Conservation (phyloP, 352 stramenopile genomes). For the Globisporangium splendens region DNA sequence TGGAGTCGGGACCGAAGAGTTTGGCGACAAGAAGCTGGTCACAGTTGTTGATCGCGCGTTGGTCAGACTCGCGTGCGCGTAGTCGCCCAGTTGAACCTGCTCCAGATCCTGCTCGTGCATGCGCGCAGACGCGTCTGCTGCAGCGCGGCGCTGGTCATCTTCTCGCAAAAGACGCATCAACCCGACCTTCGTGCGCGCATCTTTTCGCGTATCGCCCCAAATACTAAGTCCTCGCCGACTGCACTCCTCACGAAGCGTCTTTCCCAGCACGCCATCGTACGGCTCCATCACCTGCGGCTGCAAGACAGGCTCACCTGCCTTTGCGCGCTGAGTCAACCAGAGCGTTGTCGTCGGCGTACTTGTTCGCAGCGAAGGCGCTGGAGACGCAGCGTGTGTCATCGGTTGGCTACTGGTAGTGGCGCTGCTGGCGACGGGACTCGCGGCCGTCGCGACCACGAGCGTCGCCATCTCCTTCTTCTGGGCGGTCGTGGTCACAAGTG, state of each 20-base stretch:
- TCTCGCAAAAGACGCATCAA: background rate
- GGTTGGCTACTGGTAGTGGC: too few species aligned
- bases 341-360: background rate
- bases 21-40: conserved; percentile 2
- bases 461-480: background rate
- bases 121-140: background rate
- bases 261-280: background rate
- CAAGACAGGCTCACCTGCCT: background rate
- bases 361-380: background rate
- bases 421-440: background rate
- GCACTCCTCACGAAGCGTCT: conserved; percentile 2
- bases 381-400: background rate
- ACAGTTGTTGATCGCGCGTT: background rate
- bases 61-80: background rate
- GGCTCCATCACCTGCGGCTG: conserved; percentile 1
- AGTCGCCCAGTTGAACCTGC: background rate
- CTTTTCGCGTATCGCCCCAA: background rate
- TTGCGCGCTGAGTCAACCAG: background rate
- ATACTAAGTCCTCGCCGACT: conserved; percentile 2
- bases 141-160: conserved; percentile 1
- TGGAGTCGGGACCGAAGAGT: background rate
- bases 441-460: background rate
- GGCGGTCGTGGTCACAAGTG: background rate
- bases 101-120: conserved; percentile 4
- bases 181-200: background rate